Evolutionary conservation across 768 basidiomycete species (phyloP), one percentile per base, ranked within the genome.

Genomic region (Dentipellis fragilis): DNA sequence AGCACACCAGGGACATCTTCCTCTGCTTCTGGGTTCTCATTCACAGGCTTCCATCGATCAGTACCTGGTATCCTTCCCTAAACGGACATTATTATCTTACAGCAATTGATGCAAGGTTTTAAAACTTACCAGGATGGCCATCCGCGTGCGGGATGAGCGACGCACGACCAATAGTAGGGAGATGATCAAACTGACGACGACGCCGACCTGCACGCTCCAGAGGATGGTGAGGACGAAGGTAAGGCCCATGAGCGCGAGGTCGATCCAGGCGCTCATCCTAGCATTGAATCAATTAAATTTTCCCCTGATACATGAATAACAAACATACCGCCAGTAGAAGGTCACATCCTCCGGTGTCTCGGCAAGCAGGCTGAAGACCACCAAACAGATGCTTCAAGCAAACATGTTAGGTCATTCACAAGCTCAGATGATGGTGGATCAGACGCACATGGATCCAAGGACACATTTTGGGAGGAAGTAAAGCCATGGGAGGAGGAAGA

Each of bases 201-300:
- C 84, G 12, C 95, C 95, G 54, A 91, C 84, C 74, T 98, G 93
- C 55, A 98, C 84, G 60, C 87, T 84, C 83, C 91, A 93, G 21
- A 96, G 68, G 54, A 96, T 83, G 2, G 92, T 93, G 54, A 90
- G 80, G 59, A 85, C 63, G 69, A 98, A 96, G 0, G 96, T 97
- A 52, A 93, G 77, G 19, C 74, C 71, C 87, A 97, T 93, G 64
- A 98, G 80, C 5, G 80, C 72, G 49, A 95, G 74, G 66, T 98
- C 95, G 38, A 83, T 81, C 89, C 91, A 94, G n/a, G 95, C 89
- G n/a, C 80, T 66, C 80, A 96, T 92, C 63, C 88, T 88, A 37
- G 6, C 52, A 17, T 51, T 1, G 16, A 17, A 36, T 40, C 14
- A 35, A 45, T 40, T 51, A 49, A 10, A 34, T 21, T 35, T 7